Evolutionary conservation across 169 alveolate genomes (phyloP), one percentile per base, ranked within the genome.

Genomic region (Plasmodium falciparum): DNA sequence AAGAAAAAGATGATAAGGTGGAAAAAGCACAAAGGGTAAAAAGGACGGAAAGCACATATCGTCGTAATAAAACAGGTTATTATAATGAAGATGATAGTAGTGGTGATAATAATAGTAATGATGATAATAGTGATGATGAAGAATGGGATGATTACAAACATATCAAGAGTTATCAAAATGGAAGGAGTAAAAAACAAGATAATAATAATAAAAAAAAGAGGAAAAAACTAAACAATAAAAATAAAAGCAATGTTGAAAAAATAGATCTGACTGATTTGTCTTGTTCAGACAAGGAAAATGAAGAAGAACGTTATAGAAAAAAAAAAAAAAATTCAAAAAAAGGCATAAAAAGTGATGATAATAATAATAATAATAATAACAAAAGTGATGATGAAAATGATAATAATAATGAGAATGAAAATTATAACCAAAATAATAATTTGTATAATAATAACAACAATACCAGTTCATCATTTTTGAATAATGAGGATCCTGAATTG

Each of bases 71-170:
- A 39, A 39, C 0, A 39, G 47, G 47, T 39, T 39, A 39, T 39
- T 39, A 39, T 39, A 39, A 39, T 39, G 47, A 39, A 76, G 29
- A 76, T 65, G 67, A 50, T 49, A 0, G 49, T 26, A 43, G 52
- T 76, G 67, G 65, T 76, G 47, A 39, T 39, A 7, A 39, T 39
- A 39, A 5, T 39, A 39, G 47, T 39, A 7, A 39, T 39, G 47
- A 39, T 39, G 47, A 39, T 39, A 39, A 39, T 39, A 39, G 11
- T 39, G 47, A 39, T 39, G 47, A 39, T 39, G 47, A 5, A 6
- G 47, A 39, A 39, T 39, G 47, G 47, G 47, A 39, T 5, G 47
- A 39, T 39, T 39, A 39, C 47, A 39, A 39, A 39, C 47, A 39
- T 39, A 39, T 39, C 47, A 39, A 39, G 47, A 39, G 47, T 39